Percentiles rank a stretch among this genome's conserved stretches.
These are phyloP conservation scores for Didymella lethalis DNA, from an alignment of 2,329 filamentous ascomycete species.

Conservation along the genomic window DNA sequence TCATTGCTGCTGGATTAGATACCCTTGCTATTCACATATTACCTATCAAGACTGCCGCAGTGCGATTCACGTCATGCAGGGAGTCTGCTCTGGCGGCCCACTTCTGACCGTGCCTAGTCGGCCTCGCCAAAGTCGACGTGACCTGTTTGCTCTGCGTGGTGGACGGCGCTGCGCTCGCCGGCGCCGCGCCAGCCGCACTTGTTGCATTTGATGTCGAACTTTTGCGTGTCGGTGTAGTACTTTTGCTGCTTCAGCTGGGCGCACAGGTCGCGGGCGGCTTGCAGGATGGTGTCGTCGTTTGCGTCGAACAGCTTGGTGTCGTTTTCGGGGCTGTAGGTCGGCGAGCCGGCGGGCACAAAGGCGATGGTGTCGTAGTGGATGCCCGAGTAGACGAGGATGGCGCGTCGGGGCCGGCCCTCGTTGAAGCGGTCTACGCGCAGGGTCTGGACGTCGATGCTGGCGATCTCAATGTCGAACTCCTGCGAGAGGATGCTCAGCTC, in stretches of 20 bases:
- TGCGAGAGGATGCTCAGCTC: slow-evolving; percentile 86
- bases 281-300: slow-evolving; percentile 62
- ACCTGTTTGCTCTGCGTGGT: slow-evolving; percentile 69
- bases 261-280: slow-evolving; percentile 65
- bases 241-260: slow-evolving; percentile 71
- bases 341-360: slow-evolving; percentile 67
- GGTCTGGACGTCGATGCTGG: slow-evolving; percentile 79
- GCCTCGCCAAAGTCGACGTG: slow-evolving; percentile 48
- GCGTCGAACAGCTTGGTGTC: slow-evolving; percentile 79
- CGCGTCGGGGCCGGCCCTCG: slow-evolving; percentile 70
- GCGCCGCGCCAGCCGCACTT: slow-evolving; percentile 73
- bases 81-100: not conserved
- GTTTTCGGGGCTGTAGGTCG: slow-evolving; percentile 71
- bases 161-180: slow-evolving; percentile 68
- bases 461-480: slow-evolving; percentile 85
- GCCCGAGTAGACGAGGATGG: slow-evolving; percentile 86
- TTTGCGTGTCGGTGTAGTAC: slow-evolving; percentile 89
- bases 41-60: too few relatives aligned
- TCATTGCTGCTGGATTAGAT: too few relatives aligned
- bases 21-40: too few relatives aligned
- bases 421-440: slow-evolving; percentile 78
- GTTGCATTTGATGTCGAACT: slow-evolving; percentile 81
- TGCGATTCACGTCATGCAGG: not conserved
- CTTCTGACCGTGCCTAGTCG: slow-evolving; percentile 11
- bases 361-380: slow-evolving; percentile 94